Conservation (phyloP, 2,329 filamentous ascomycete species). For the Lithohypha guttulata region DNA sequence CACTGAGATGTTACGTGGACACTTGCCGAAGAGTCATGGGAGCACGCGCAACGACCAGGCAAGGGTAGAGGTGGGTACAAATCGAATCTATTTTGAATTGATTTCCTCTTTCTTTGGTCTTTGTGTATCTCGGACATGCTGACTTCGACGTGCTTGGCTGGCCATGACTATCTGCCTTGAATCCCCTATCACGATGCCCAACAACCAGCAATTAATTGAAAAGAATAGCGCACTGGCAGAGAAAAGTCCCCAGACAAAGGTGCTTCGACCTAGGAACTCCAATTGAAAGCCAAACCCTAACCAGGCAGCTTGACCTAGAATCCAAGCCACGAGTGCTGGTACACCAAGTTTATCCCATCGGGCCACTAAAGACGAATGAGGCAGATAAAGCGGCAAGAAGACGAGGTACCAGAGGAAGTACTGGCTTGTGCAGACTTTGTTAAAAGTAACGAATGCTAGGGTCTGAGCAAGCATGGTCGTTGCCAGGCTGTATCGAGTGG, state of each 20-base stretch:
- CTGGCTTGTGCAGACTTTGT: conserved; percentile 99
- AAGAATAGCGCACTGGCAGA: conserved; percentile 68
- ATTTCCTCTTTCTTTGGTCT: not conserved
- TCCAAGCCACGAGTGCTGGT: conserved; percentile 59
- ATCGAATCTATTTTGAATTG: too few relatives aligned
- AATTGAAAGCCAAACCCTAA: conserved; percentile 63
- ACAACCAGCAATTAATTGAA: conserved; percentile 71
- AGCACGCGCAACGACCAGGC: too few relatives aligned
- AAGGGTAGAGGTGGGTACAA: too few relatives aligned
- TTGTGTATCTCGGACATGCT: not conserved
- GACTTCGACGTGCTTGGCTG: not conserved
- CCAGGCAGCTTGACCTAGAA: conserved; percentile 55
- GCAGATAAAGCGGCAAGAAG: conserved; percentile 83
- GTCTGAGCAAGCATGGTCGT: conserved; percentile 84
- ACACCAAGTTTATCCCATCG: conserved; percentile 49
- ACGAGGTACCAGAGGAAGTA: conserved; percentile 99
- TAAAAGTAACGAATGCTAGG: conserved; percentile 93
- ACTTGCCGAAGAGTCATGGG: too few relatives aligned
- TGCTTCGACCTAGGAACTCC: conserved; percentile 70
- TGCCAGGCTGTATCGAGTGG: conserved; percentile 43
- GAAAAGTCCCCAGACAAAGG: conserved; percentile 80
- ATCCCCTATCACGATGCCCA: conserved; percentile 70
- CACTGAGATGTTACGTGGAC: too few relatives aligned
- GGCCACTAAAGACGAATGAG: conserved; percentile 55
- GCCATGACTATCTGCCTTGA: not conserved